Evolutionary conservation across 1,139 yeast genomes (phyloP).

Genomic region (Blastobotrys serpentis): DNA sequence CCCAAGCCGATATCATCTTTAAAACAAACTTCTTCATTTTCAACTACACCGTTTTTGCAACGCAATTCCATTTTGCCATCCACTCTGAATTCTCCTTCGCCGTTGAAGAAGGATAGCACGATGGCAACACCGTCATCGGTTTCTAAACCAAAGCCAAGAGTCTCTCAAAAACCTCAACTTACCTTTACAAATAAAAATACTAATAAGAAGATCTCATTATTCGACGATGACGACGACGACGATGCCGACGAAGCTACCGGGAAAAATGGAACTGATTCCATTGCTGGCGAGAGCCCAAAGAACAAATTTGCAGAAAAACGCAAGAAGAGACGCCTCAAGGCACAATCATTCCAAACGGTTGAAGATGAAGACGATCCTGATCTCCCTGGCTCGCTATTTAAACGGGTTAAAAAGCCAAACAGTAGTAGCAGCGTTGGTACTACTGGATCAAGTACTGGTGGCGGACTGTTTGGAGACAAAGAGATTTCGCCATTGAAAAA

Average conservation of each 20-base stretch:
- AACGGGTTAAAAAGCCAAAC: conserved; percentile 19
- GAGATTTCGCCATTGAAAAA: conserved; percentile 27
- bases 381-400: conserved; percentile 27
- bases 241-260: conserved; percentile 10
- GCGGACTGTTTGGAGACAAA: conserved; percentile 14
- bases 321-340: conserved; percentile 21
- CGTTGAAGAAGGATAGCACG: background rate
- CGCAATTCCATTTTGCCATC: conserved; percentile 1
- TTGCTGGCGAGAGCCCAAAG: conserved; percentile 8
- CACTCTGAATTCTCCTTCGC: conserved; percentile 4
- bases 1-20: background rate
- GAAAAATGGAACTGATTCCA: conserved; percentile 7
- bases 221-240: conserved; percentile 24
- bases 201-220: conserved; percentile 24
- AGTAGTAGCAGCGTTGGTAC: background rate
- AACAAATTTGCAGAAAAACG: conserved; percentile 14
- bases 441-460: conserved; percentile 1
- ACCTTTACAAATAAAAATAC: conserved; percentile 20
- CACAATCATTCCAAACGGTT: conserved; percentile 19
- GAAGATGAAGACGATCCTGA: conserved; percentile 25
- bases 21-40: conserved; percentile 15
- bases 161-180: conserved; percentile 15
- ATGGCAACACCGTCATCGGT: background rate
- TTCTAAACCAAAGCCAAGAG: background rate
- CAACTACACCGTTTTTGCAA: conserved; percentile 21